Evolutionary conservation across 2,329 filamentous ascomycete genomes (phyloP).

Genomic region (Calonectria multiphialidica): DNA sequence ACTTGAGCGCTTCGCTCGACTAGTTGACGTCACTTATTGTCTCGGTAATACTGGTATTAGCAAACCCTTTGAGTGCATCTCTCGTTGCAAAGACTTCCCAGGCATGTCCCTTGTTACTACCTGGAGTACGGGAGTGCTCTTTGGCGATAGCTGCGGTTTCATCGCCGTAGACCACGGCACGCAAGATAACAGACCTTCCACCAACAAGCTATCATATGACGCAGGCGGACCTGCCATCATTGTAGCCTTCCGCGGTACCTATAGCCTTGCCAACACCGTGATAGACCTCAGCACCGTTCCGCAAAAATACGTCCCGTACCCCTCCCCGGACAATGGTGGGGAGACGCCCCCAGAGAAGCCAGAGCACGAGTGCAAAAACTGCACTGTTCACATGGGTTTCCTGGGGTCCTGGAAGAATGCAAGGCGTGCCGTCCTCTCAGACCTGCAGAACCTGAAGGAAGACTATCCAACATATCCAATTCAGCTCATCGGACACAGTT

Average conservation of each 20-base stretch:
- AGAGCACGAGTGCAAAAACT: conserved; percentile 79
- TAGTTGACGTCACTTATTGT: conserved; percentile 96
- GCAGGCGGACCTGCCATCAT: conserved; percentile 67
- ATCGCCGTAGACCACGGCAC: conserved; percentile 82
- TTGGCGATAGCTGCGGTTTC: conserved; percentile 94
- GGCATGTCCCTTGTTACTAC: conserved; percentile 83
- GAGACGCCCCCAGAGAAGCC: conserved; percentile 49
- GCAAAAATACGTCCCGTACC: conserved; percentile 92
- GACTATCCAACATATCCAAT: conserved; percentile 79
- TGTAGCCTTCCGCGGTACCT: conserved; percentile 93
- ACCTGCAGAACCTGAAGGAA: conserved; percentile 69
- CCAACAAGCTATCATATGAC: conserved; percentile 15
- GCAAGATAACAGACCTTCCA: conserved; percentile 30
- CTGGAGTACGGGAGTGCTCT: conserved; percentile 89
- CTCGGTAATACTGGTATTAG: conserved; percentile 86
- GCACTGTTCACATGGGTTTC: conserved; percentile 94
- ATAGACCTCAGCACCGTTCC: conserved; percentile 90
- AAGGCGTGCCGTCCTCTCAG: conserved; percentile 74
- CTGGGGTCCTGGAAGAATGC: conserved; percentile 86
- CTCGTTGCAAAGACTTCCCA: conserved; percentile 87
- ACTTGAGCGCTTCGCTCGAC: conserved; percentile 87
- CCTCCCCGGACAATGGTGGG: conserved; percentile 63
- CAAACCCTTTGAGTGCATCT: conserved; percentile 86
- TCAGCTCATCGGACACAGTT: conserved; percentile 87
- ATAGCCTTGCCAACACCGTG: conserved; percentile 92